These are phyloP conservation scores for Microascus cirrosus DNA, from an alignment of 2,329 filamentous ascomycete genomes.

Conservation along the genomic window DNA sequence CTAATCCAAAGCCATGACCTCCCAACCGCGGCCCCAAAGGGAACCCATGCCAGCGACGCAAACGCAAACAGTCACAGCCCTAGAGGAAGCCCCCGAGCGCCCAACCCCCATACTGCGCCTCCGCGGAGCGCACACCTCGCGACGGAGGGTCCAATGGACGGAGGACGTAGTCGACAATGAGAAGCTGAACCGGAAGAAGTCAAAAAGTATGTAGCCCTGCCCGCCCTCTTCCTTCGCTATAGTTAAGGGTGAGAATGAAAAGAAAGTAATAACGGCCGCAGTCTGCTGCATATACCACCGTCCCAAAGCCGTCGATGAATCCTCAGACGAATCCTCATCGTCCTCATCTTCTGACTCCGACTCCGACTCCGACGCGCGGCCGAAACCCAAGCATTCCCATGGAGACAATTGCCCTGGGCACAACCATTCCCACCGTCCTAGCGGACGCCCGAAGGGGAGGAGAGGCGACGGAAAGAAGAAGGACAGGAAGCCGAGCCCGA, in stretches of 20 bases:
- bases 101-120: slow-evolving; percentile 32
- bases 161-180: slow-evolving; percentile 94
- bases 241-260: too few species aligned
- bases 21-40: background rate
- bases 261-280: slow-evolving; percentile 19
- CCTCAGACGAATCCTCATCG: slow-evolving; percentile 55
- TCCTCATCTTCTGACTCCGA: slow-evolving; percentile 40
- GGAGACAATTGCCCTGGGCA: slow-evolving; percentile 7
- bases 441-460: slow-evolving; percentile 18
- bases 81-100: background rate
- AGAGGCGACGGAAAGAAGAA: slow-evolving; percentile 23
- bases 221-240: background rate
- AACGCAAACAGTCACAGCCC: background rate
- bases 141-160: slow-evolving; percentile 75
- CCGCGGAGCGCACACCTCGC: slow-evolving; percentile 34
- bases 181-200: slow-evolving; percentile 83
- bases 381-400: slow-evolving; percentile 1
- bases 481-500: slow-evolving; percentile 54
- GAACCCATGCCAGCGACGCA: background rate
- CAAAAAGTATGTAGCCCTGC: slow-evolving; percentile 58
- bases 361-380: slow-evolving; percentile 25
- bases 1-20: background rate
- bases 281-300: slow-evolving; percentile 99
- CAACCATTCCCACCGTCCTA: slow-evolving; percentile 20
- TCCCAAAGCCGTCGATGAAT: slow-evolving; percentile 71